Percentiles rank a stretch among this genome's conserved stretches.
phyloP scores from a whole-genome alignment of 495 filamentous ascomycete genomes.

The Aspergillus incahuasiensis region DNA sequence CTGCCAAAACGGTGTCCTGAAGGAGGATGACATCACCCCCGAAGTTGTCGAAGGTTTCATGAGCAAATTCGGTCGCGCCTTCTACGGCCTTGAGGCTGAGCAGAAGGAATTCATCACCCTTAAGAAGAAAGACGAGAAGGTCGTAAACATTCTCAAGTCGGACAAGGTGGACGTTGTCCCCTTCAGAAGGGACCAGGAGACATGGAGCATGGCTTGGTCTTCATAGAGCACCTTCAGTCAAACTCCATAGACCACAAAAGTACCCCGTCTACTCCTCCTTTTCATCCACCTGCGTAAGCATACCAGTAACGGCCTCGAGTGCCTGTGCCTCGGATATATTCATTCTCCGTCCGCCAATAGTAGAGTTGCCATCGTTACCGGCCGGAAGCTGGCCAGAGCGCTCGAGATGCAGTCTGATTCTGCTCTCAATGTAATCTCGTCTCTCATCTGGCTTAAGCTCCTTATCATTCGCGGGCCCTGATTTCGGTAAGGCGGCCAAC shows the following conservation, averaged over 20 bases:
- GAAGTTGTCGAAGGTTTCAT: conserved; percentile 72
- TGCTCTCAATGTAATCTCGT: conserved; percentile 70
- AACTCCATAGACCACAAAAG: neutral
- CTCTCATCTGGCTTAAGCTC: conserved; percentile 51
- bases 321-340: conserved; percentile 43
- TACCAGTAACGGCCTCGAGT: conserved; percentile 39
- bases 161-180: conserved; percentile 62
- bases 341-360: conserved; percentile 39
- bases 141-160: conserved; percentile 46
- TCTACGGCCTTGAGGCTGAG: conserved; percentile 57
- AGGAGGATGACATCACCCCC: conserved; percentile 61
- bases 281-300: conserved; percentile 35
- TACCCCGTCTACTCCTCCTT: conserved; percentile 16
- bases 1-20: conserved; percentile 59
- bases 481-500: conserved; percentile 47
- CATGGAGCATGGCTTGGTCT: conserved; percentile 56
- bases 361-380: conserved; percentile 33
- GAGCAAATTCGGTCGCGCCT: conserved; percentile 64
- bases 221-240: conserved; percentile 11
- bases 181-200: conserved; percentile 61
- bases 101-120: conserved; percentile 57
- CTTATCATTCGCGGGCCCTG: conserved; percentile 27
- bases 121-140: conserved; percentile 55
- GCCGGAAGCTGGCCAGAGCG: conserved; percentile 40
- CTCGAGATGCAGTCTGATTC: conserved; percentile 48